Conservation (phyloP, 1,284 basidiomycete species). For the Trichosporon ovoides region DNA sequence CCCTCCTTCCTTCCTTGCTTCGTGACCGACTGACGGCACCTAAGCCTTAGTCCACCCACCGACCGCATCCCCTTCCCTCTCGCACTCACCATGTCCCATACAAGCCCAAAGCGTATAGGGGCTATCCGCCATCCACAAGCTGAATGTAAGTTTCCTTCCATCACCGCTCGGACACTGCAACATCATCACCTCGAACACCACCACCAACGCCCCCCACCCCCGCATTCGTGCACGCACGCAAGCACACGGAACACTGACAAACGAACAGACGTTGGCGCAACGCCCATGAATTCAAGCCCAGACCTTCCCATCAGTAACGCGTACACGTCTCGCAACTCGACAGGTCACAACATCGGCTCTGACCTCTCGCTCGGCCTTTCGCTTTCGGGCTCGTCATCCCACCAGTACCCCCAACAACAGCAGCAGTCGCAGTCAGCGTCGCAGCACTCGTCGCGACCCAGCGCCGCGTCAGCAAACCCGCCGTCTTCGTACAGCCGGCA, state of each 20-base stretch:
- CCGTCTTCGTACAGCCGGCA: slow-evolving; percentile 7
- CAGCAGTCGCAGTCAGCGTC: slow-evolving; percentile 5
- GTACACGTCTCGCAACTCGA: slow-evolving; percentile 42
- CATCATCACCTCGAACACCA: no score
- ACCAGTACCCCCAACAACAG: not conserved
- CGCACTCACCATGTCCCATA: slow-evolving; percentile 30
- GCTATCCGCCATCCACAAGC: slow-evolving; percentile 48
- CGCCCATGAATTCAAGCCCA: slow-evolving; percentile 30
- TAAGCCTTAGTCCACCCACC: not conserved
- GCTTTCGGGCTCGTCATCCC: slow-evolving; percentile 16
- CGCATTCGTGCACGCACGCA: no score
- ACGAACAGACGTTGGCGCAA: slow-evolving; percentile 45
- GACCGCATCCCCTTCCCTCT: no score
- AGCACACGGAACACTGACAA: slow-evolving; percentile 1
- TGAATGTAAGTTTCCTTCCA: slow-evolving; percentile 35
- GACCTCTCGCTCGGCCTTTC: slow-evolving; percentile 47
- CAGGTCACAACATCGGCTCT: slow-evolving; percentile 35
- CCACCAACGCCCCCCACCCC: no score
- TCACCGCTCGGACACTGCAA: not conserved
- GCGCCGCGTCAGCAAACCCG: slow-evolving; percentile 2
- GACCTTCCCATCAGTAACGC: slow-evolving; percentile 26
- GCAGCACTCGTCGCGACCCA: slow-evolving; percentile 6
- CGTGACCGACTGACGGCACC: not conserved
- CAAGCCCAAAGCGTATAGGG: slow-evolving; percentile 34
- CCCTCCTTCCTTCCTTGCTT: not conserved